Conservation (phyloP, 495 filamentous ascomycete species). For the Mytilinidion resinicola region DNA sequence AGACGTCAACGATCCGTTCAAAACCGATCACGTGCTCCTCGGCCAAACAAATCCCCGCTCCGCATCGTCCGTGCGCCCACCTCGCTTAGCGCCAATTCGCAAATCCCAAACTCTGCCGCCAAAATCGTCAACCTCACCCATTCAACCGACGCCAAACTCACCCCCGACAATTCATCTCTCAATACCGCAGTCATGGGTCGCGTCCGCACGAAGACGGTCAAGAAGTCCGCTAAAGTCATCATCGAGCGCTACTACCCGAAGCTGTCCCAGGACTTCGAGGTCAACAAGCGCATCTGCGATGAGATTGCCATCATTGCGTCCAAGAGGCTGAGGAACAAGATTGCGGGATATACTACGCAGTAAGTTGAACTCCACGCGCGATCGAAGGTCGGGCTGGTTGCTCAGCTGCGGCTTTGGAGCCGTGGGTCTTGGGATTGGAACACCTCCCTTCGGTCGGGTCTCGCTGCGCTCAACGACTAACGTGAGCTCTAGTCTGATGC, state of each 20-base stretch:
- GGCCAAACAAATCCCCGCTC: no score
- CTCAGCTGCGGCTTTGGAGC: no score
- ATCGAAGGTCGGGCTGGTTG: no score
- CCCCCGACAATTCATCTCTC: background rate
- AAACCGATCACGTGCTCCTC: no score
- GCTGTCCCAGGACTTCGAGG: constrained; percentile 99
- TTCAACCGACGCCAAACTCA: background rate
- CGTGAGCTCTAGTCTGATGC: constrained; percentile 52
- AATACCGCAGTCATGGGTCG: constrained; percentile 83
- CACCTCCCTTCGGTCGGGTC: no score
- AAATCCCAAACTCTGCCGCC: background rate
- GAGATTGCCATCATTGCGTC: constrained; percentile 99
- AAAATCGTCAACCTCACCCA: background rate
- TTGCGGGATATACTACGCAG: constrained; percentile 96
- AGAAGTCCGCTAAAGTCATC: constrained; percentile 99
- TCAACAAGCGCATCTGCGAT: constrained; percentile 99
- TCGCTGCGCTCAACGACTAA: no score
- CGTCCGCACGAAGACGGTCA: constrained; percentile 96
- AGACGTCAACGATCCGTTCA: no score
- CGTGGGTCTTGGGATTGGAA: no score
- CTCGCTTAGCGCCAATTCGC: no score
- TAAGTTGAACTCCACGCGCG: no score
- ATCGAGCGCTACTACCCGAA: constrained; percentile 98
- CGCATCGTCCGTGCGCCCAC: no score
- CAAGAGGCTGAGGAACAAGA: constrained; percentile 76